These are phyloP conservation scores for Rhizopogon roseolus DNA, from an alignment of 768 basidiomycete species.

Conservation along the genomic window DNA sequence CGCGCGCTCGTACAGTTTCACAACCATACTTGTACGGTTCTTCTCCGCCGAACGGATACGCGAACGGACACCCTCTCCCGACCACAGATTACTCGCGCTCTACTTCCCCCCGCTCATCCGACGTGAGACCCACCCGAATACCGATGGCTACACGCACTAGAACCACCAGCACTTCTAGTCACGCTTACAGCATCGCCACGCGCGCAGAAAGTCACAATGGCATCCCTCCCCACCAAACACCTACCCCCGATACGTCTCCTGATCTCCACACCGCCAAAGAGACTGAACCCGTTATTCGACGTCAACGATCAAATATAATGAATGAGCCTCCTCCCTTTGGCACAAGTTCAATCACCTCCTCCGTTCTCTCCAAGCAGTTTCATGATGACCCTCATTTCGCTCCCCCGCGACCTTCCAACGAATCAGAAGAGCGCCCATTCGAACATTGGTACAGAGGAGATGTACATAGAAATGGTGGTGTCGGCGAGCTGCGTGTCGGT, in stretches of 20 bases:
- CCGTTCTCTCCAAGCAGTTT: constrained; percentile 29
- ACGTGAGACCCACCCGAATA: constrained; percentile 43
- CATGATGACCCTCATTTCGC: constrained; percentile 28
- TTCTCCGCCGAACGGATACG: constrained; percentile 25
- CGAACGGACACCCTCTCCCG: constrained; percentile 24
- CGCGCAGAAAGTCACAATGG: constrained; percentile 36
- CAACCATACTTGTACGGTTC: constrained; percentile 48
- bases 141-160: constrained; percentile 38
- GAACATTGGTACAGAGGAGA: constrained; percentile 92
- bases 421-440: constrained; percentile 79
- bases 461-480: constrained; percentile 82
- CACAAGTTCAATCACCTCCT: constrained; percentile 38
- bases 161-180: constrained; percentile 37
- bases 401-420: constrained; percentile 54
- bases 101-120: constrained; percentile 39
- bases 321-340: constrained; percentile 64
- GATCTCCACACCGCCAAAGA: constrained; percentile 26
- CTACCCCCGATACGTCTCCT: constrained; percentile 23
- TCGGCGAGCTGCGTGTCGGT: constrained; percentile 76
- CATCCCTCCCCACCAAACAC: constrained; percentile 16
- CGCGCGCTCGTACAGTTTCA: constrained; percentile 62
- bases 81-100: constrained; percentile 35
- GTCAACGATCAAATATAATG: constrained; percentile 44
- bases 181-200: constrained; percentile 25
- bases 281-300: constrained; percentile 27